Evolutionary conservation across 352 stramenopile species (phyloP).

Genomic region (Globisporangium recalcitrans): DNA sequence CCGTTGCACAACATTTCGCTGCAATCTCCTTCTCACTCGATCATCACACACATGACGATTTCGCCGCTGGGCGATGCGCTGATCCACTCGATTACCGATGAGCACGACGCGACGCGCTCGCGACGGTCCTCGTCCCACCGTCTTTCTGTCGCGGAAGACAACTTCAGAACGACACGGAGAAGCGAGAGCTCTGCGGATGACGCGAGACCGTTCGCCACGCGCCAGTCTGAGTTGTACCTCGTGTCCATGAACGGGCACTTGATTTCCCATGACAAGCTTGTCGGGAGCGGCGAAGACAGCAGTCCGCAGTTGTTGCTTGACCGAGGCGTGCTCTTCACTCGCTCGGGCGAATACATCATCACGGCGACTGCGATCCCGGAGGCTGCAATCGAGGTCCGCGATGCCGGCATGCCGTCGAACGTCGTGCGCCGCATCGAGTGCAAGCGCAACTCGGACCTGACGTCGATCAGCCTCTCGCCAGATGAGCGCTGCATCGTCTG

Average conservation of each 20-base stretch:
- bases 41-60: slow-evolving; percentile 69
- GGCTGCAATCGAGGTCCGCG: slow-evolving; percentile 71
- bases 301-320: slow-evolving; percentile 57
- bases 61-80: slow-evolving; percentile 66
- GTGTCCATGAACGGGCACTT: slow-evolving; percentile 82
- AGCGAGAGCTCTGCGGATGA: slow-evolving; percentile 9
- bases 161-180: slow-evolving; percentile 8
- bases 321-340: slow-evolving; percentile 66
- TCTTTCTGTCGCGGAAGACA: slow-evolving; percentile 18
- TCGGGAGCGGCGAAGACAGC: slow-evolving; percentile 23
- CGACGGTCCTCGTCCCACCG: slow-evolving; percentile 7
- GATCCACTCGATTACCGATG: slow-evolving; percentile 61
- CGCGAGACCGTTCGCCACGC: slow-evolving; percentile 35
- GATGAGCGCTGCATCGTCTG: slow-evolving; percentile 81
- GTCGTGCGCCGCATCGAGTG: slow-evolving; percentile 77
- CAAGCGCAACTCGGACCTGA: slow-evolving; percentile 59
- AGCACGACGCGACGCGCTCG: slow-evolving; percentile 22
- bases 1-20: slow-evolving; percentile 73
- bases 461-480: slow-evolving; percentile 66
- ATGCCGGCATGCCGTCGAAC: slow-evolving; percentile 46
- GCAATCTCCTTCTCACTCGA: slow-evolving; percentile 35
- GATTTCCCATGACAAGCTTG: slow-evolving; percentile 56
- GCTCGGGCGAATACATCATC: slow-evolving; percentile 76
- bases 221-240: slow-evolving; percentile 72
- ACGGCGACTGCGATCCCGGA: slow-evolving; percentile 53